Conservation (phyloP, 495 filamentous ascomycete species). For the Podospora appendiculata region DNA sequence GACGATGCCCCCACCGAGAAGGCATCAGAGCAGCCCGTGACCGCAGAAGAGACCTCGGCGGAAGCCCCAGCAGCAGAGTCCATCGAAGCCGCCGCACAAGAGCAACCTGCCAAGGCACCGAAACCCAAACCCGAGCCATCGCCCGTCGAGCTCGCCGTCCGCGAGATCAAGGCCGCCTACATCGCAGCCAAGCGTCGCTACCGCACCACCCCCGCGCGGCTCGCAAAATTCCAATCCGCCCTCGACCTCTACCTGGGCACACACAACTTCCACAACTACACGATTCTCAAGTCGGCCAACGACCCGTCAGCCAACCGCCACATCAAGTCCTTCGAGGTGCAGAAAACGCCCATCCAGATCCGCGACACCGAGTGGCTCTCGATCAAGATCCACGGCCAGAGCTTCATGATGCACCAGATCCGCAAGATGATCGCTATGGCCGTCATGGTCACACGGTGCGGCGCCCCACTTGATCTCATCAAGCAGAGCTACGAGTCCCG, state of each 20-base stretch:
- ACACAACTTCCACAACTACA: conserved; percentile 92
- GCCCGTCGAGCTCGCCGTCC: conserved; percentile 56
- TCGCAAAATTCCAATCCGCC: conserved; percentile 61
- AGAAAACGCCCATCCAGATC: conserved; percentile 67
- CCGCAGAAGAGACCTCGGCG: no score
- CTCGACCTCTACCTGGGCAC: conserved; percentile 72
- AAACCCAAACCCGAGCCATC: conserved; percentile 22
- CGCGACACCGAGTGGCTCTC: conserved; percentile 91
- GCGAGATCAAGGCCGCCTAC: conserved; percentile 70
- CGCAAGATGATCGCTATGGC: conserved; percentile 97
- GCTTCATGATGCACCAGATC: conserved; percentile 99
- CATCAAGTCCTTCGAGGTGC: conserved; percentile 81
- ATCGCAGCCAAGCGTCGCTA: conserved; percentile 70
- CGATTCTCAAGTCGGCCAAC: conserved; percentile 68
- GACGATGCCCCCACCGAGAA: not conserved
- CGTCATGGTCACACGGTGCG: conserved; percentile 73
- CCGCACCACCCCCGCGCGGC: conserved; percentile 63
- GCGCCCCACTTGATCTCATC: conserved; percentile 58
- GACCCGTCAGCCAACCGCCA: conserved; percentile 79
- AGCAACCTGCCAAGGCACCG: not conserved
- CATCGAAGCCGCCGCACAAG: not conserved
- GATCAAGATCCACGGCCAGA: conserved; percentile 91
- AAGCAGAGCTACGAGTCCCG: conserved; percentile 55
- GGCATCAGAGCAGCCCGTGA: not conserved
- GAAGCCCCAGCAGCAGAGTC: not conserved